Conservation (phyloP, 495 filamentous ascomycete species). For the Neurospora sp. region DNA sequence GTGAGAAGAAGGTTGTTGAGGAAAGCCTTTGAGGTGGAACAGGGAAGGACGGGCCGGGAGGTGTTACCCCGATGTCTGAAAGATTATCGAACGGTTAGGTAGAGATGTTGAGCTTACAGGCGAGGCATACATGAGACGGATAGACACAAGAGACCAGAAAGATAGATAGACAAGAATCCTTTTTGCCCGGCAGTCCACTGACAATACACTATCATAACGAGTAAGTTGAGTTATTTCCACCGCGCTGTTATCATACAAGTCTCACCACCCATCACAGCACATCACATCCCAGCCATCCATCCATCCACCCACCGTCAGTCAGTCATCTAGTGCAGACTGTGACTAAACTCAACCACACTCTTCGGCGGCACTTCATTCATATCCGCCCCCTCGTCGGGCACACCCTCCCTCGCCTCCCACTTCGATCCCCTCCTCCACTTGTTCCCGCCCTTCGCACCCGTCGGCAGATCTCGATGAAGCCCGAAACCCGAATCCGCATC, state of each 20-base stretch:
- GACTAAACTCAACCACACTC: not conserved
- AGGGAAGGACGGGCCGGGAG: not conserved
- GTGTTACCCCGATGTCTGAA: no score
- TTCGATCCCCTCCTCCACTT: not conserved
- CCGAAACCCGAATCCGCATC: not conserved
- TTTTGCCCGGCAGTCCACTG: not conserved
- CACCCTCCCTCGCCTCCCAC: not conserved
- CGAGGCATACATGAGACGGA: not conserved
- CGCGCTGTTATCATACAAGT: not conserved
- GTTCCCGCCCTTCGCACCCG: not conserved
- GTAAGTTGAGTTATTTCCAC: no score
- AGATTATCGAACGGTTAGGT: no score
- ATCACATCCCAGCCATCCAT: not conserved
- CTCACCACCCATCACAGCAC: not conserved
- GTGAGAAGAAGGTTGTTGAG: not conserved
- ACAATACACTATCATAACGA: not conserved
- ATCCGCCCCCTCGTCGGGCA: not conserved
- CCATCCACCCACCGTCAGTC: not conserved
- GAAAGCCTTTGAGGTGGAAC: not conserved
- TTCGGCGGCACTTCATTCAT: slow-evolving; percentile 1
- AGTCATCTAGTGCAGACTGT: no score
- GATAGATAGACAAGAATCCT: not conserved
- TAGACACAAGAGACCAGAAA: not conserved
- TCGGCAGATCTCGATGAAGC: not conserved
- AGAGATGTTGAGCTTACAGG: no score